Percentiles rank a stretch among this genome's conserved stretches.
Evolutionary conservation across 208 protist genomes (phyloP).

Genomic region (Strigomonas galati): DNA sequence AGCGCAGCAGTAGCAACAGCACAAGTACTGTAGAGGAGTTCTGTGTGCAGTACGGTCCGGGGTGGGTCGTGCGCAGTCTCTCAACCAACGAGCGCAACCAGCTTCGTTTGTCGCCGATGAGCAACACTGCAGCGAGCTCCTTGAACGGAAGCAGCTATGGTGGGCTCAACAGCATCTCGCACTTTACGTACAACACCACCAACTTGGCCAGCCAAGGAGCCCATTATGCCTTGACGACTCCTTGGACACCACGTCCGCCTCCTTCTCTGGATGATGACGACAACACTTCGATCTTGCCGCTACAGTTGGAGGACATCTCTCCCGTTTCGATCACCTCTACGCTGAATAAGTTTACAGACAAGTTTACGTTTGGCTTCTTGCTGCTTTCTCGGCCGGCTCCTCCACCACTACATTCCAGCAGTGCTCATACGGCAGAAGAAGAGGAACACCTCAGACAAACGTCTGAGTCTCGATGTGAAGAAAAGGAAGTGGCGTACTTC

Average conservation of each 20-base stretch:
- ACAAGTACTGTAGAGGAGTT: not conserved
- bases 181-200: not conserved
- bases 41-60: not conserved
- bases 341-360: not conserved
- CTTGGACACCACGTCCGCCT: not conserved
- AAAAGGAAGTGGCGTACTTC: not conserved
- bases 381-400: not conserved
- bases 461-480: not conserved
- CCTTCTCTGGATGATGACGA: not conserved
- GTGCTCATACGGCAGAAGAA: not conserved
- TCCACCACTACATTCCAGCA: not conserved
- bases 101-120: not conserved
- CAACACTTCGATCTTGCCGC: not conserved
- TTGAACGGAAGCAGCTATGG: not conserved
- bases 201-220: not conserved
- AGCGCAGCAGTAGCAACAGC: not conserved
- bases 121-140: not conserved
- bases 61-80: not conserved
- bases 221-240: not conserved
- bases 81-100: not conserved
- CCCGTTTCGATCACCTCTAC: not conserved
- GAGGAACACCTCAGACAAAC: not conserved
- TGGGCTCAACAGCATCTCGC: not conserved
- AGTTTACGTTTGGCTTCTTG: not conserved
- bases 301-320: not conserved